A percentile compares a stretch with the other conserved stretches of the same genome.
phyloP scores from a whole-genome alignment of 139 green algal genomes.

The Asterochloris erici region DNA sequence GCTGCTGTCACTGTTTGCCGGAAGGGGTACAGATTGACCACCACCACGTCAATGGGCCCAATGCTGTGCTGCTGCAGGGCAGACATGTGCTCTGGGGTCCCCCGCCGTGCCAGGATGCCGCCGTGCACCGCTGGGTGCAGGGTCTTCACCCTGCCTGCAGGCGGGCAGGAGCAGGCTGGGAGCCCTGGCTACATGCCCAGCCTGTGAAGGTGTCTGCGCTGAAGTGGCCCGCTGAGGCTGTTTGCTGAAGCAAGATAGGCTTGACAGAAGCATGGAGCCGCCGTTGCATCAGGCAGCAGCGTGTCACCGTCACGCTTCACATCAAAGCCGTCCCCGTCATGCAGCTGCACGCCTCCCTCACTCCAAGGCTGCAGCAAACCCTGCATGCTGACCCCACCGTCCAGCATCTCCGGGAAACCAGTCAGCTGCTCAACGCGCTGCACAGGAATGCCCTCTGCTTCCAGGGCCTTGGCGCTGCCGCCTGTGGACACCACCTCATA shows the following conservation, averaged over 20 bases:
- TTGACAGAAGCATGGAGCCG: not conserved
- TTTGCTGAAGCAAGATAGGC: not conserved
- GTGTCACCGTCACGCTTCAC: too few species aligned
- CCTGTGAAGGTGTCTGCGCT: too few species aligned
- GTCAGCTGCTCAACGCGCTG: constrained; percentile 89
- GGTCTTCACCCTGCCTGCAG: constrained; percentile 94
- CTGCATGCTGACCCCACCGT: constrained; percentile 47
- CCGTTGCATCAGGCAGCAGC: too few species aligned
- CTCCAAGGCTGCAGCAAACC: too few species aligned
- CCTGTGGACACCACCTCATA: constrained; percentile 96
- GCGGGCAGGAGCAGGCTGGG: too few species aligned
- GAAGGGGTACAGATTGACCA: constrained; percentile 99
- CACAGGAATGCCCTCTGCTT: constrained; percentile 74
- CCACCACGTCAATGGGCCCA: constrained; percentile 90
- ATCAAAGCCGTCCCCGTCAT: too few species aligned
- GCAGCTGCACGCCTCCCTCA: too few species aligned
- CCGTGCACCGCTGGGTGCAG: constrained; percentile 96
- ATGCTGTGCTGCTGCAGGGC: constrained; percentile 88
- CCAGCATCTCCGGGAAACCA: constrained; percentile 98
- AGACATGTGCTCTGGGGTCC: constrained; percentile 76
- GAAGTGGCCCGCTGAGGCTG: not conserved
- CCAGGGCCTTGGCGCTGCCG: constrained; percentile 83
- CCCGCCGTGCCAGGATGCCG: constrained; percentile 91
- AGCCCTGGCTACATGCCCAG: too few species aligned
- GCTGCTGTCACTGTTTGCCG: constrained; percentile 80